Percentiles rank a stretch among this genome's conserved stretches.
These are phyloP conservation scores for Amanita thiersii DNA, from an alignment of 768 basidiomycete genomes.

Conservation along the genomic window DNA sequence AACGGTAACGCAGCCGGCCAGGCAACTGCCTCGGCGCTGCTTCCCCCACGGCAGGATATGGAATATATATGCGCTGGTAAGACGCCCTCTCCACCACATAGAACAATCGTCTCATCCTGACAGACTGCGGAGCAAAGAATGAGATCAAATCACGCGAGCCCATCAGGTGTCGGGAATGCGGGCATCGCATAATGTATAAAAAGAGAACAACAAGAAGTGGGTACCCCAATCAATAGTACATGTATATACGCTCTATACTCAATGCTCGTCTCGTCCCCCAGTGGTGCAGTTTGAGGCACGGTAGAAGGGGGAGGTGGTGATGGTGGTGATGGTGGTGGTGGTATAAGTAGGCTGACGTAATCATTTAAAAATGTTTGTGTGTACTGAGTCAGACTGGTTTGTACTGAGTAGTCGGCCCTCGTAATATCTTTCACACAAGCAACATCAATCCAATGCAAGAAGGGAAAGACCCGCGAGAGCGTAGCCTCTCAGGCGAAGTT, in stretches of 20 bases:
- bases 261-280: slow-evolving; percentile 15
- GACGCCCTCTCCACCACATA: slow-evolving; percentile 10
- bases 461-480: slow-evolving; percentile 41
- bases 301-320: slow-evolving; percentile 32
- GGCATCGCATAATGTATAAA: slow-evolving; percentile 98
- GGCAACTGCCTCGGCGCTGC: slow-evolving; percentile 20
- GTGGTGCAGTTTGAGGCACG: slow-evolving; percentile 87
- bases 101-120: slow-evolving; percentile 10
- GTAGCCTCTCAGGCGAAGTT: slow-evolving; percentile 56
- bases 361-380: slow-evolving; percentile 11
- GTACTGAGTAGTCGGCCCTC: slow-evolving; percentile 19
- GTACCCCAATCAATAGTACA: slow-evolving; percentile 19
- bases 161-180: slow-evolving; percentile 93
- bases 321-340: background rate
- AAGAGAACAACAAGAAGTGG: slow-evolving; percentile 89
- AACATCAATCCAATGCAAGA: slow-evolving; percentile 37
- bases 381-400: slow-evolving; percentile 11
- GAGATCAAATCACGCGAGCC: slow-evolving; percentile 87
- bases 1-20: slow-evolving; percentile 15
- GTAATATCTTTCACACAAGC: slow-evolving; percentile 40
- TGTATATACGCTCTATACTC: background rate
- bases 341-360: slow-evolving; percentile 1
- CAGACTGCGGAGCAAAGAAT: slow-evolving; percentile 91
- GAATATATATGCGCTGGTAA: slow-evolving; percentile 84
- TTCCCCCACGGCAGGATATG: slow-evolving; percentile 53